Evolutionary conservation across 2,329 filamentous ascomycete genomes (phyloP), one percentile per base, ranked within the genome.

Genomic region (Ceratocystis smalleyi): DNA sequence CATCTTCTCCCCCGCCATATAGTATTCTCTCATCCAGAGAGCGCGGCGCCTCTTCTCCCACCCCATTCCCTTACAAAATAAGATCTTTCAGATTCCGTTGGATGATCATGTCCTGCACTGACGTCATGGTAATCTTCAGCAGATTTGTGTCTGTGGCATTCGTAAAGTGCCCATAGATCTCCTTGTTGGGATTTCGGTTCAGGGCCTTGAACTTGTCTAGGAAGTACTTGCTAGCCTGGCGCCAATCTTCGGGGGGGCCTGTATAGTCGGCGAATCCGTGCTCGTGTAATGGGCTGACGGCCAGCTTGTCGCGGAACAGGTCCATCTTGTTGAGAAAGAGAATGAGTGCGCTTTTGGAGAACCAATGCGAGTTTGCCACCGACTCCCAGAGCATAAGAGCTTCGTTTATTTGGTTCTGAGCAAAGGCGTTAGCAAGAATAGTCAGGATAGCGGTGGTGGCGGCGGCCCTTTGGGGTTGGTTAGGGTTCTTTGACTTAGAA

Each of bases 311-410:
- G 73, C 83, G 87, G 79, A 92, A 92, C 12, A 91, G 78, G 74
- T 92, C 88, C 77, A 91, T 91, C 77, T 92, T 92, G 79, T 91
- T 92, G 67, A 92, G 79, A 76, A 92, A 92, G 62, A 92, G 81
- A 69, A 92, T 91, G 66, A 91, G 85, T 1, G 88, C 84, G 49
- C 88, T 90, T 69, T 87, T 86, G 70, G 85, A 84, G 75, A 92
- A 92, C 88, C 88, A 92, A 72, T 90, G 87, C 3, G 88, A 90
- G 72, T 91, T 91, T 71, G 87, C 87, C 68, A 92, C 87, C 1
- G 88, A 91, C 73, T 91, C 88, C 79, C 89, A 92, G 19, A 92
- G 79, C 87, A 91, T 91, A 70, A 92, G 78, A 2, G 88, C 88
- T 75, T 92, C 88, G 74, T 91, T 89, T 88, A 91, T 92, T 88